Evolutionary conservation across 2,329 filamentous ascomycete species (phyloP).

Genomic region (Neonectria magnoliae): DNA sequence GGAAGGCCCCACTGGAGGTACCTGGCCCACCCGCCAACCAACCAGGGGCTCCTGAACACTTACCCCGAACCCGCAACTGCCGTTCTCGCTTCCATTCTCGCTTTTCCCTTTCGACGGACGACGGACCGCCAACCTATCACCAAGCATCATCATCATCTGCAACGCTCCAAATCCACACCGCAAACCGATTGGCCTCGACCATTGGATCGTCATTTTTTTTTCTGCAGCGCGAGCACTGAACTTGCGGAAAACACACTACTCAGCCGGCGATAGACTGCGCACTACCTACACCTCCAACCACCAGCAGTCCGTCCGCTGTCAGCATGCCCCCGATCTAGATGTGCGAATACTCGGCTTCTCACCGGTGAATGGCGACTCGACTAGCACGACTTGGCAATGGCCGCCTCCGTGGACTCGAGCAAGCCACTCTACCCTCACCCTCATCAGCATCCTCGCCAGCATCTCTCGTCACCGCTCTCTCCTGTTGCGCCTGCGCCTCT

Average conservation of each 20-base stretch:
- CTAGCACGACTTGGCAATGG: slow-evolving; percentile 39
- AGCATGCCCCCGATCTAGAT: background rate
- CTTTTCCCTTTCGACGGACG: background rate
- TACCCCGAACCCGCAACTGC: background rate
- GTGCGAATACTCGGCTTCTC: background rate
- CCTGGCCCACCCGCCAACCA: background rate
- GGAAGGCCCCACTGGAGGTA: background rate
- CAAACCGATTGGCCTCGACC: slow-evolving; percentile 11
- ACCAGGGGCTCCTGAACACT: slow-evolving; percentile 2
- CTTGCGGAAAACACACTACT: background rate
- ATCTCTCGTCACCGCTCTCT: slow-evolving; percentile 5
- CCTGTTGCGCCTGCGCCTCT: slow-evolving; percentile 27
- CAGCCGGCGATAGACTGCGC: background rate
- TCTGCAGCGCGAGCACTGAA: background rate
- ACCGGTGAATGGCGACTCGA: slow-evolving; percentile 19
- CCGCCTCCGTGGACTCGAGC: slow-evolving; percentile 37
- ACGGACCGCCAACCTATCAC: slow-evolving; percentile 7
- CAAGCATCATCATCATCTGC: background rate
- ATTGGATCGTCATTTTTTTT: slow-evolving; percentile 4
- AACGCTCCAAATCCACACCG: background rate
- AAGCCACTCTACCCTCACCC: slow-evolving; percentile 27
- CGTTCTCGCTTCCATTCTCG: background rate
- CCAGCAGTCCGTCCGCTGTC: background rate
- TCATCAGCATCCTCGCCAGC: slow-evolving; percentile 18
- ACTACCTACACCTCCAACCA: background rate